Evolutionary conservation across 2,329 filamentous ascomycete species (phyloP).

Genomic region (Cladophialophora carrionii): DNA sequence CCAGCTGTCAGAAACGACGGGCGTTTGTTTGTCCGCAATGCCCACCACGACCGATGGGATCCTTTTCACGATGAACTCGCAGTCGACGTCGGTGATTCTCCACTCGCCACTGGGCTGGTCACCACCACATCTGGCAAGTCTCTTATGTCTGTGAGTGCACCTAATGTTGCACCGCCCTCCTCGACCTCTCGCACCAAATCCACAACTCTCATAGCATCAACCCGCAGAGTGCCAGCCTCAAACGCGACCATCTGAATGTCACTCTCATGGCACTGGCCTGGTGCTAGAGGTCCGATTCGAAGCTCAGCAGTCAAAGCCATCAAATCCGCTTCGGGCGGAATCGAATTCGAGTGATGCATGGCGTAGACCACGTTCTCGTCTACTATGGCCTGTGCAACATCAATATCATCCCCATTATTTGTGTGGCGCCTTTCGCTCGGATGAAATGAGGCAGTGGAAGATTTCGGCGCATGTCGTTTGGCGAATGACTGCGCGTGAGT

Average conservation of each 20-base stretch:
- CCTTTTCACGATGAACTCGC: background rate
- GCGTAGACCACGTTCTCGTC: conserved; percentile 62
- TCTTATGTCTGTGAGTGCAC: conserved; percentile 33
- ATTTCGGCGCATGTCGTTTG: conserved; percentile 49
- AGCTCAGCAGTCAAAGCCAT: conserved; percentile 62
- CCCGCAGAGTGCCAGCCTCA: conserved; percentile 40
- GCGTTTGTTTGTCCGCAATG: background rate
- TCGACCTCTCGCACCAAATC: conserved; percentile 37
- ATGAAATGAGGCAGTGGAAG: conserved; percentile 51
- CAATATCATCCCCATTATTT: conserved; percentile 29
- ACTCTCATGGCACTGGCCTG: conserved; percentile 55
- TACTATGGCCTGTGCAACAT: conserved; percentile 57
- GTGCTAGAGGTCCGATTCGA: conserved; percentile 48
- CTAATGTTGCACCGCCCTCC: conserved; percentile 29
- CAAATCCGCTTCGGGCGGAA: conserved; percentile 56
- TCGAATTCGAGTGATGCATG: conserved; percentile 52
- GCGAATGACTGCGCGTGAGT: conserved; percentile 32
- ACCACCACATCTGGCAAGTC: conserved; percentile 37
- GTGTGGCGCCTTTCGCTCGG: conserved; percentile 34
- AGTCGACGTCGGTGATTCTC: background rate
- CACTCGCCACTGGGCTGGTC: conserved; percentile 5
- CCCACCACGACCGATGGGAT: background rate
- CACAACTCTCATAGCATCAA: conserved; percentile 38
- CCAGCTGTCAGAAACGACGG: background rate
- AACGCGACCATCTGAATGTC: conserved; percentile 53